These are phyloP conservation scores for Stropharia rugosoannulata DNA, from an alignment of 768 basidiomycete genomes.

Conservation along the genomic window DNA sequence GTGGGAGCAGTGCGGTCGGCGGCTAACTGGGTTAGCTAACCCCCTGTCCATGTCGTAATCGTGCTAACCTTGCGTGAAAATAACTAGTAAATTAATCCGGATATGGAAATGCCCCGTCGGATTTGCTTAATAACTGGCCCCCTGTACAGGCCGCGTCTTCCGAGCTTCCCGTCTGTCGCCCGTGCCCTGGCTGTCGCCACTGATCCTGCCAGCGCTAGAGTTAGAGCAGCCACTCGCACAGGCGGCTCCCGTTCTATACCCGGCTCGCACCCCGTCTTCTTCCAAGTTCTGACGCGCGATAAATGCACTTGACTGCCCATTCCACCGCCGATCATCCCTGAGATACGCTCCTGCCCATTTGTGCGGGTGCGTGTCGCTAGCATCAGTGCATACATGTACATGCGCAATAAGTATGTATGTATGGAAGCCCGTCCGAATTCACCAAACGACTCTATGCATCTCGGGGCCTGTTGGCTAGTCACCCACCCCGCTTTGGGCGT, in stretches of 20 bases:
- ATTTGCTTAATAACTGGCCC: too few relatives aligned
- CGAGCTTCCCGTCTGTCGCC: not conserved
- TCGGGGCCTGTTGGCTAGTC: not conserved
- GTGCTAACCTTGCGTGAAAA: too few relatives aligned
- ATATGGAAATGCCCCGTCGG: not conserved
- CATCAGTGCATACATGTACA: too few relatives aligned
- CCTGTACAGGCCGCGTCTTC: too few relatives aligned
- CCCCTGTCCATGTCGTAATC: slow-evolving; percentile 1
- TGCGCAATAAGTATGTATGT: too few relatives aligned
- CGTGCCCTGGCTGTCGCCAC: not conserved
- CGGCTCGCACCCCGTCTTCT: not conserved
- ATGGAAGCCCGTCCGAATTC: not conserved
- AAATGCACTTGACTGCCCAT: too few relatives aligned
- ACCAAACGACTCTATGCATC: not conserved
- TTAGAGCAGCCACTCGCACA: too few relatives aligned
- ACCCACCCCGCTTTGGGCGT: too few relatives aligned
- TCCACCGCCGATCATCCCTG: slow-evolving; percentile 1
- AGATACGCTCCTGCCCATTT: not conserved
- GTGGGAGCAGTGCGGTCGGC: not conserved
- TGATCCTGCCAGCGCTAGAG: not conserved
- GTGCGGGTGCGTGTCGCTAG: not conserved
- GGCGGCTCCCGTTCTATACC: not conserved
- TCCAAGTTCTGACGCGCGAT: too few relatives aligned
- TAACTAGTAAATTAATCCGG: too few relatives aligned
- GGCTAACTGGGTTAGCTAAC: not conserved